Evolutionary conservation across 2,329 filamentous ascomycete genomes (phyloP).

Genomic region (Aspergillus puulaauensis): DNA sequence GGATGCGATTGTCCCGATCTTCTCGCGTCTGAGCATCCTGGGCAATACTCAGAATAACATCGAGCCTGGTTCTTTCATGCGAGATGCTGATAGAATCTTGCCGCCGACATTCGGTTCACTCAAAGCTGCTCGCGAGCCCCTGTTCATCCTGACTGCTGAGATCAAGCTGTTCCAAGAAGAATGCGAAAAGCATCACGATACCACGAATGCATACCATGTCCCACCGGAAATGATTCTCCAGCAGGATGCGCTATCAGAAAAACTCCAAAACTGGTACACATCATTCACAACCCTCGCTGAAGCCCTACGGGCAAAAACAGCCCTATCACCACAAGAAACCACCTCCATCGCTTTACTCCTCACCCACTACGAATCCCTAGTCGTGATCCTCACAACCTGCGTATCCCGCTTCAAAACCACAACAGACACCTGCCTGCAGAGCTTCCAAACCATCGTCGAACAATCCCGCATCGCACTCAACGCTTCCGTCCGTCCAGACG

Average conservation of each 20-base stretch:
- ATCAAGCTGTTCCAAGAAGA: slow-evolving; percentile 22
- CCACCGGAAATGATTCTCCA: slow-evolving; percentile 15
- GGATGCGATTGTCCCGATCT: slow-evolving; percentile 28
- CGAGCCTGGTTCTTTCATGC: slow-evolving; percentile 8
- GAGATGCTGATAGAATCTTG: neutral
- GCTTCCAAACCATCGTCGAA: slow-evolving; percentile 28
- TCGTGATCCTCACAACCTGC: slow-evolving; percentile 23
- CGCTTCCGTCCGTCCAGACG: slow-evolving; percentile 19
- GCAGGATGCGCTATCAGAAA: slow-evolving; percentile 16
- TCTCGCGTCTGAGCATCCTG: slow-evolving; percentile 24
- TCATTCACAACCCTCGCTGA: slow-evolving; percentile 22
- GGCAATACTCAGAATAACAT: slow-evolving; percentile 8
- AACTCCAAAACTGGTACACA: slow-evolving; percentile 23
- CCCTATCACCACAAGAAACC: slow-evolving; percentile 16
- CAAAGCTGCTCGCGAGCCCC: slow-evolving; percentile 24
- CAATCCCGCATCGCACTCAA: slow-evolving; percentile 24
- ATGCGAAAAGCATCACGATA: slow-evolving; percentile 19
- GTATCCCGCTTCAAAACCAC: slow-evolving; percentile 19
- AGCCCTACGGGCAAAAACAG: neutral
- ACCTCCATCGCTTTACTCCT: slow-evolving; percentile 23
- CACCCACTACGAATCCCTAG: slow-evolving; percentile 24
- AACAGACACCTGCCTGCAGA: slow-evolving; percentile 23
- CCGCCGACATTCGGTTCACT: slow-evolving; percentile 7
- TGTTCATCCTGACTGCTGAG: slow-evolving; percentile 25
- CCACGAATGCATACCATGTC: slow-evolving; percentile 9